Base-by-base conservation (phyloP, 148 eudicot species). In the Polygonum maritimum region DNA sequence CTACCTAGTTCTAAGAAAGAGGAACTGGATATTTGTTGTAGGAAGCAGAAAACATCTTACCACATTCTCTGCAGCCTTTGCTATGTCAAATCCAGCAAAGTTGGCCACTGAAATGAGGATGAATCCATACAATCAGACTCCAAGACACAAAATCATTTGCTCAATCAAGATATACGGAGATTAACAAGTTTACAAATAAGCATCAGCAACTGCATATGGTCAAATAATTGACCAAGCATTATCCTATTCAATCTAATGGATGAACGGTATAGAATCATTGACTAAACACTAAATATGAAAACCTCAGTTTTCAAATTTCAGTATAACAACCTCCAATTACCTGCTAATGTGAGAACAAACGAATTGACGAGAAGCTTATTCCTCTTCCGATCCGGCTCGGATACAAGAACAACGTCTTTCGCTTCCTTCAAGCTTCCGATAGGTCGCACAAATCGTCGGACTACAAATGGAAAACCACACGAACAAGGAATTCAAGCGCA, bases 71-170 rank as follows among this genome's bases (percentile, higher is more conserved):
- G 71, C 71, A 67, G 94, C 94, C 62, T 84, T 80, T 74, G 90
- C 92, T 39, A 84, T 36, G 48, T 86, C 84, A 48, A 84, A 57
- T 60, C 83, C 81, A 83, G 80, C 78, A 81, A 89, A 79, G 81
- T 78, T 83, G 47, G 86, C 89, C 13, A 86, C 90, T 85, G 87
- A 82, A 79, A n/a, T 75, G 44, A 44, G 57, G 39, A 22, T 22
- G 39, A 35, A 67, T 15, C n/a, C 55, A 51, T 18, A 16, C 14
- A 19, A 58, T 26, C 38, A 60, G 38, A 13, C 69, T n/a, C 5
- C 26, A 14, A 49, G 5, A 18, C 69, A 62, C 39, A 12, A 12
- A 33, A 62, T 26, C 36, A 60, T 1, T 26, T 7, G 5, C 31
- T n/a, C 26, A 54, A 54, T 10, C 49, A 48, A 48, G 49, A 48